Evolutionary conservation across 495 filamentous ascomycete genomes (phyloP).

Genomic region (Trypethelium eluteriae): DNA sequence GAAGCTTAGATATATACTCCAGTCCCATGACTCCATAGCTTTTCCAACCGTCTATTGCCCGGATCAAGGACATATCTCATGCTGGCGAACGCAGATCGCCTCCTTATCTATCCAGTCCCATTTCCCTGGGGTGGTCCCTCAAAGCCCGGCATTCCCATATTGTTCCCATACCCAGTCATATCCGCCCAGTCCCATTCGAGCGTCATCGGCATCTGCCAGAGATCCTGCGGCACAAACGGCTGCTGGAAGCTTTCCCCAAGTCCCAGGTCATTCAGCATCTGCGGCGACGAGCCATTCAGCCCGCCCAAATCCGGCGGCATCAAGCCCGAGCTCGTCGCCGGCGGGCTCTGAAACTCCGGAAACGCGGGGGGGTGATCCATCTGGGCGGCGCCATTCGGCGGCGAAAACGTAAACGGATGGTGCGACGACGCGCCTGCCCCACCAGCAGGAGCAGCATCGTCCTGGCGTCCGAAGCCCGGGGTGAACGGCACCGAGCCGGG

Average conservation of each 20-base stretch:
- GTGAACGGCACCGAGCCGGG: background rate
- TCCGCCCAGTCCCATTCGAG: slow-evolving; percentile 99
- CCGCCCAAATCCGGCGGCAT: slow-evolving; percentile 6
- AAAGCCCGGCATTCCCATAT: slow-evolving; percentile 2
- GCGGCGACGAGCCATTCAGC: slow-evolving; percentile 6
- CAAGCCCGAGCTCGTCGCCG: background rate
- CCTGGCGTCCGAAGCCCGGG: background rate
- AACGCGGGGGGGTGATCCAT: background rate
- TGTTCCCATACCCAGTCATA: slow-evolving; percentile 44
- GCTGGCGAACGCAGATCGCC: background rate
- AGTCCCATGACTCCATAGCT: background rate
- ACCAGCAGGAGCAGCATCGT: background rate
- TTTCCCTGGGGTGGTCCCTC: background rate
- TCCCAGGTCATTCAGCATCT: slow-evolving; percentile 24
- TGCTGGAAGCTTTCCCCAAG: slow-evolving; percentile 57
- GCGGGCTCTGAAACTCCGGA: slow-evolving; percentile 7
- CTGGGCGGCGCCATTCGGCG: background rate
- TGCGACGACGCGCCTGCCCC: too few relatives aligned
- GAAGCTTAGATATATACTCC: background rate
- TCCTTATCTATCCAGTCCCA: background rate
- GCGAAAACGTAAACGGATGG: background rate
- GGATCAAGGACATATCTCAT: too few relatives aligned
- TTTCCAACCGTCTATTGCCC: background rate
- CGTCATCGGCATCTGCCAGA: slow-evolving; percentile 94
- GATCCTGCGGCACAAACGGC: slow-evolving; percentile 89